Evolutionary conservation across 164 flowering plant genomes (phyloP), one percentile per base, ranked within the genome.

Genomic region (Vitis labrusca): DNA sequence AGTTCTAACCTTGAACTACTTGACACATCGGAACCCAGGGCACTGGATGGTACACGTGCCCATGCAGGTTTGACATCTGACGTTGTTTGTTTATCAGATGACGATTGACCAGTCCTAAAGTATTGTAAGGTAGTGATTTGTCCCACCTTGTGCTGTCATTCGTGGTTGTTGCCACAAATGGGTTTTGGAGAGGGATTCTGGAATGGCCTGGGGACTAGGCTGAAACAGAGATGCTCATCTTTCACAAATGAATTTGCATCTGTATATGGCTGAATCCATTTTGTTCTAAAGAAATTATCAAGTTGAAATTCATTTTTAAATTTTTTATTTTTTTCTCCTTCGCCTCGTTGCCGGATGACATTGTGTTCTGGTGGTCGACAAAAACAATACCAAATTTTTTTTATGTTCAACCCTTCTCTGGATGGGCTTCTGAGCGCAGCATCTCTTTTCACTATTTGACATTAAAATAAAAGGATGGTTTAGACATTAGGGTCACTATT

Each of bases 1-100:
- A 56, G 71, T 58, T 48, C 74, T 12, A 72, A 52, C 55, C 8
- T 74, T 19, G 67, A 66, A 37, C 14, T 52, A 0, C 1, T 19
- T 15, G 66, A 57, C 67, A 73, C 23, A 8, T 65, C 74, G 19
- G 66, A 65, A 44, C 54, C 66, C 50, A 27, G 68, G 16, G 6
- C 32, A 12, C 62, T 51, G 1, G 61, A 76, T 66, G 50, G 61
- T 11, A 30, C 49, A 30, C 59, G 27, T 14, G 62, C 66, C 10
- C 53, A 13, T n/a, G 12, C 76, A 11, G 73, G 50, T 52, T 57
- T 23, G 37, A 49, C 77, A 3, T 8, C 63, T 10, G 72, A 78
- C 6, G 65, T 87, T 13, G 89, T 89, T 61, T 90, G 80, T 73
- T 74, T 88, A 59, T 88, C 94, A 0, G 88, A 84, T 73, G 91